Evolutionary conservation across 139 green algal species (phyloP).

Genomic region (Astrephomene gubernaculifera): DNA sequence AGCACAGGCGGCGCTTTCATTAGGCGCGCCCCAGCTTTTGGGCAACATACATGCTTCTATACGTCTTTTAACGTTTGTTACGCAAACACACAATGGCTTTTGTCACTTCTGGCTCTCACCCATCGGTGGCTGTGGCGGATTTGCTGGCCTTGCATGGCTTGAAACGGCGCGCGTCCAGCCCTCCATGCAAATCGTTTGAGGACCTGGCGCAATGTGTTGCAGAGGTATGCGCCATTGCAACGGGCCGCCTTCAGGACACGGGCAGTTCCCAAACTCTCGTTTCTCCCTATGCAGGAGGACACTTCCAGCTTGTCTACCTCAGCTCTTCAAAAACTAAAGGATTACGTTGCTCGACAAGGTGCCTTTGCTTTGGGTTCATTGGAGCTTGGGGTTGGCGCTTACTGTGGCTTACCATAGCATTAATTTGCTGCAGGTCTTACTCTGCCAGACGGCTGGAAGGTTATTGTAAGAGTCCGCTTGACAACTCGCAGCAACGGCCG

Average conservation of each 20-base stretch:
- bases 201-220: background rate
- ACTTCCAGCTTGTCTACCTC: background rate
- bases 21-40: too few relatives aligned
- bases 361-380: background rate
- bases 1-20: too few relatives aligned
- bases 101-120: too few relatives aligned
- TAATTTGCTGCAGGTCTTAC: background rate
- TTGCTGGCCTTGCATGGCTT: constrained; percentile 7
- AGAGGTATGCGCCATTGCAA: background rate
- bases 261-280: too few relatives aligned
- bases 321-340: constrained; percentile 9
- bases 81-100: too few relatives aligned
- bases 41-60: too few relatives aligned
- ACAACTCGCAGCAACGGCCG: constrained; percentile 22
- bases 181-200: background rate
- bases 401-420: background rate
- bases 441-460: constrained; percentile 14
- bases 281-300: constrained; percentile 4
- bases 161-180: too few relatives aligned
- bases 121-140: background rate
- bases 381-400: background rate
- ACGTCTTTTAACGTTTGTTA: too few relatives aligned
- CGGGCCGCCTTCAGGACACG: too few relatives aligned
- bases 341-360: background rate
- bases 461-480: background rate